Evolutionary conservation across 1,284 basidiomycete genomes (phyloP).

Genomic region (Rhodotorula sp.): DNA sequence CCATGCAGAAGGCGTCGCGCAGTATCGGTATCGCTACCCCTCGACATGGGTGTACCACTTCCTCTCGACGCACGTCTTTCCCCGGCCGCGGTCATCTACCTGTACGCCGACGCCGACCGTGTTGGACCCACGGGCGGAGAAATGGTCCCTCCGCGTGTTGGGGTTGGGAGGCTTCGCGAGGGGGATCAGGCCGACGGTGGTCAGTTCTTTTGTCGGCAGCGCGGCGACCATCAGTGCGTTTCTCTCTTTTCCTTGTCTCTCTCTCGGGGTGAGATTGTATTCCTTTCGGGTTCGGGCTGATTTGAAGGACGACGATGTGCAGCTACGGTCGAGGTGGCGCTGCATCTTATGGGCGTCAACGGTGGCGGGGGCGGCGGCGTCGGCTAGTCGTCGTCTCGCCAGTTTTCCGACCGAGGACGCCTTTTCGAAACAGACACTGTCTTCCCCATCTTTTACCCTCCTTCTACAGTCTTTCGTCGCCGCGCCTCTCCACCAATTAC

Average conservation of each 20-base stretch:
- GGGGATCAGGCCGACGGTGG: slow-evolving; percentile 42
- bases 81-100: background rate
- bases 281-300: background rate
- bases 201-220: slow-evolving; percentile 44
- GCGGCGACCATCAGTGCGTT: slow-evolving; percentile 44
- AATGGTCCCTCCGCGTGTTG: slow-evolving; percentile 36
- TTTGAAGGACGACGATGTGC: too few relatives aligned
- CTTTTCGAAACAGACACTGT: too few relatives aligned
- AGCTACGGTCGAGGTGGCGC: slow-evolving; percentile 36
- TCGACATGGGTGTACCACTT: slow-evolving; percentile 37
- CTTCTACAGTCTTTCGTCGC: too few relatives aligned
- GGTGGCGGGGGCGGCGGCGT: slow-evolving; percentile 29
- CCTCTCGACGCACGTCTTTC: slow-evolving; percentile 23
- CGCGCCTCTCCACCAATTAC: too few relatives aligned
- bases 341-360: slow-evolving; percentile 34
- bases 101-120: too few relatives aligned
- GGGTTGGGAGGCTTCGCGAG: slow-evolving; percentile 40
- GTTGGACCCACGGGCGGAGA: slow-evolving; percentile 33
- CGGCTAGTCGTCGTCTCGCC: slow-evolving; percentile 2
- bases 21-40: slow-evolving; percentile 40
- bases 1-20: slow-evolving; percentile 35
- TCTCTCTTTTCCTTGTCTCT: background rate
- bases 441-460: too few relatives aligned
- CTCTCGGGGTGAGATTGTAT: background rate
- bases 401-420: too few relatives aligned